Evolutionary conservation across 805 yeast species (phyloP), one percentile per base, ranked within the genome.

Genomic region (Sugiyamaella valdiviana): DNA sequence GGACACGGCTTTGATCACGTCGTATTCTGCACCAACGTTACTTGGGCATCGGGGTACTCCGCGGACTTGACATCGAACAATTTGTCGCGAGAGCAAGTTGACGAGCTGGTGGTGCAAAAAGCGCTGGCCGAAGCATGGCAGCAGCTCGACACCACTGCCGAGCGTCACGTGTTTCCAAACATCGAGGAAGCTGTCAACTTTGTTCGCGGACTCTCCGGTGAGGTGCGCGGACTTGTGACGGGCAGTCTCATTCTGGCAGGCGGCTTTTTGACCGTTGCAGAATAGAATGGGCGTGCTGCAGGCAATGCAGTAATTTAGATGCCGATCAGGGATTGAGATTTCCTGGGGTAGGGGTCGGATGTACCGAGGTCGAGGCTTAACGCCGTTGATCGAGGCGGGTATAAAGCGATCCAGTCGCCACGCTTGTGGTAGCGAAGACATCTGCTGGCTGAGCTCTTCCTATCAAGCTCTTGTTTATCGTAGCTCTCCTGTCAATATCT

Each of bases 241-340:
- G 99, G 99, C 0, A 89, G 97, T 4, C 71, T 93, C 55, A 96
- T 91, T 63, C 71, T 95, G 49, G 95, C 93, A 9, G 99, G 99
- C 15, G 99, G 98, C 0, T 77, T 93, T 49, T 67, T 93, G 36
- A 89, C 88, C 2, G 96, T 90, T 5, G 68, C 88, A 39, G 96
- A 91, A 36, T 36, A 10, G 15, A n/a, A n/a, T n/a, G n/a, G n/a
- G n/a, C n/a, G 10, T 6, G 19, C 39, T 36, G 39, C 21, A 36
- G n/a, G n/a, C n/a, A n/a, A n/a, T n/a, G n/a, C n/a, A 26, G 32
- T 26, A 26, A 26, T 26, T 26, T 36, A 15, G 9, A 16, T 36
- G 39, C 39, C 32, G 10, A 26, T 26, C 32, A 26, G 32, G 32
- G 10, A 26, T n/a, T 6, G 9, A 6, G 26, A 23, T 23, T 23